A percentile compares a stretch with the other conserved stretches of the same genome.
These are phyloP conservation scores for Apophysomyces ossiformis DNA, from an alignment of 371 early-diverging fungal species.

Conservation along the genomic window DNA sequence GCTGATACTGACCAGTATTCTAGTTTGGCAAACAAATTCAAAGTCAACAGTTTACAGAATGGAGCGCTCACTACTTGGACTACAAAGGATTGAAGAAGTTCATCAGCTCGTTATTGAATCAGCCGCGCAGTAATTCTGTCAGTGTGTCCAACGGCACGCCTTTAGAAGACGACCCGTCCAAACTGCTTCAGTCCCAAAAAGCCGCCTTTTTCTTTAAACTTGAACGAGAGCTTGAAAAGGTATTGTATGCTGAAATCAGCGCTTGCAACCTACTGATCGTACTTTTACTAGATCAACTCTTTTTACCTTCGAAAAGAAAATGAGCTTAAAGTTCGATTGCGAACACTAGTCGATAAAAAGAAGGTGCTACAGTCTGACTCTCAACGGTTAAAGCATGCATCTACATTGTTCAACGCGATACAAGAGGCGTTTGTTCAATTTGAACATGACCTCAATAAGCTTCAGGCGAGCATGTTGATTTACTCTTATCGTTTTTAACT, in stretches of 20 bases:
- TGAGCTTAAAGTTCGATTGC: constrained; percentile 77
- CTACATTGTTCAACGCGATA: constrained; percentile 68
- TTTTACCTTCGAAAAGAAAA: constrained; percentile 85
- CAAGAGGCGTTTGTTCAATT: constrained; percentile 90
- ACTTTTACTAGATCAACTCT: constrained; percentile 66
- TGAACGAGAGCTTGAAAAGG: constrained; percentile 84
- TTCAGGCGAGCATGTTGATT: constrained; percentile 67
- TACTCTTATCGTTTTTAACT: not conserved
- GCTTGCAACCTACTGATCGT: not conserved
- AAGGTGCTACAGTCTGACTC: constrained; percentile 66
- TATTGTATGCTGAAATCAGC: constrained; percentile 24
- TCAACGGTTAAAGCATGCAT: constrained; percentile 58
- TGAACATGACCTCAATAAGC: constrained; percentile 91
- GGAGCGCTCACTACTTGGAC: constrained; percentile 92
- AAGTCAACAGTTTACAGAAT: constrained; percentile 88
- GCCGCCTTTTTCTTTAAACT: constrained; percentile 84
- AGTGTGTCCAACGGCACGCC: constrained; percentile 40
- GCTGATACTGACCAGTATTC: not conserved
- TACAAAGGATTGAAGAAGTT: constrained; percentile 96
- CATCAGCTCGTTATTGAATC: constrained; percentile 73
- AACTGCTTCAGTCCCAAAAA: constrained; percentile 70
- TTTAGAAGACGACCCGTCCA: constrained; percentile 61
- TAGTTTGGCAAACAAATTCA: constrained; percentile 98
- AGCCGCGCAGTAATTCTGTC: constrained; percentile 33
- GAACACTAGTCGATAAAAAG: constrained; percentile 81